A percentile compares a stretch with the other conserved stretches of the same genome.
These are phyloP conservation scores for Agaricus blazei DNA, from an alignment of 768 basidiomycete genomes.

Conservation along the genomic window DNA sequence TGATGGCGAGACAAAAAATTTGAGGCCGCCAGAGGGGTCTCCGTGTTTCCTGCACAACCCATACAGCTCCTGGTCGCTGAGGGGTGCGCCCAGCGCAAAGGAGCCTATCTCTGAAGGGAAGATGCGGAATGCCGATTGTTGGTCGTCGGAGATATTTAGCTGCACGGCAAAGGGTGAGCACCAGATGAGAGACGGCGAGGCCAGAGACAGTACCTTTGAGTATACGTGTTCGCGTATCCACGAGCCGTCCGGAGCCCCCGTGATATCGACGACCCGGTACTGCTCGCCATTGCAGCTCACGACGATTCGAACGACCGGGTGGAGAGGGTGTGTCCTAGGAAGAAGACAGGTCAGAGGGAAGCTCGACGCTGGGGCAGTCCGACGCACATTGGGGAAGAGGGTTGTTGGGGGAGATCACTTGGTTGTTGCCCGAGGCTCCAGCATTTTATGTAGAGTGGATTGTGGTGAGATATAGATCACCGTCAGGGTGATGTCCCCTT, in stretches of 20 bases:
- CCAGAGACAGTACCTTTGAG: slow-evolving; percentile 29
- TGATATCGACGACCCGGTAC: slow-evolving; percentile 44
- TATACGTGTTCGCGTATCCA: slow-evolving; percentile 42
- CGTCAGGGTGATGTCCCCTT: slow-evolving; percentile 9
- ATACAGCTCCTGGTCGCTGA: slow-evolving; percentile 36
- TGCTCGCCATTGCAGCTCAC: slow-evolving; percentile 46
- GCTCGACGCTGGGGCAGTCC: not conserved
- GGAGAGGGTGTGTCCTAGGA: slow-evolving; percentile 19
- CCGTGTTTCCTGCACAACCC: slow-evolving; percentile 38
- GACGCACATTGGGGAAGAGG: slow-evolving; percentile 3
- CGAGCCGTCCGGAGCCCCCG: slow-evolving; percentile 38
- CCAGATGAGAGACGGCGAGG: not conserved
- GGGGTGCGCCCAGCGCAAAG: slow-evolving; percentile 34
- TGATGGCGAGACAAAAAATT: slow-evolving; percentile 44
- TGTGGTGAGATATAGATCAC: slow-evolving; percentile 14
- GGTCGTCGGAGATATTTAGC: slow-evolving; percentile 40
- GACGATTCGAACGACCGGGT: slow-evolving; percentile 37
- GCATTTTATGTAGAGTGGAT: slow-evolving; percentile 14
- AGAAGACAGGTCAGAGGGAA: not conserved
- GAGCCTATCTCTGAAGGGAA: slow-evolving; percentile 45
- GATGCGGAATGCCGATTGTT: slow-evolving; percentile 33
- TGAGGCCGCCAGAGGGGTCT: slow-evolving; percentile 43
- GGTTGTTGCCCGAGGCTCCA: not conserved
- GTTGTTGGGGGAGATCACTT: not conserved
- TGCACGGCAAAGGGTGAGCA: slow-evolving; percentile 14